These are phyloP conservation scores for Ceratobasidium sp. DNA, from an alignment of 1,284 basidiomycete genomes.

Conservation along the genomic window DNA sequence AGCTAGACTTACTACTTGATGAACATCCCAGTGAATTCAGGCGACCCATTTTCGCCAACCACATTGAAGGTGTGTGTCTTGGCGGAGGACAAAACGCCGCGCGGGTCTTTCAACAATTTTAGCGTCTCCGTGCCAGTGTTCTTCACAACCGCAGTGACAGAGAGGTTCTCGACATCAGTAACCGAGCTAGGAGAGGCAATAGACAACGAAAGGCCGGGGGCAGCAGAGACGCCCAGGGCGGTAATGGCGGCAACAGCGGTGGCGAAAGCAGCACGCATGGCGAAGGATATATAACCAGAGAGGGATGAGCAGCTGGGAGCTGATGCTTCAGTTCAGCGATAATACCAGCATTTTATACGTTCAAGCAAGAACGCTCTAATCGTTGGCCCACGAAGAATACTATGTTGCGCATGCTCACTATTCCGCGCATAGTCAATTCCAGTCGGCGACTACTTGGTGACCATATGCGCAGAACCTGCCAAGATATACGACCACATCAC, in stretches of 20 bases:
- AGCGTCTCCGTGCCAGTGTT: constrained; percentile 63
- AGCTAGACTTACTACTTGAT: constrained; percentile 34
- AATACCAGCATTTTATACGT: background rate
- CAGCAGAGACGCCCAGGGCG: constrained; percentile 35
- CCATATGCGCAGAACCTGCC: constrained; percentile 35
- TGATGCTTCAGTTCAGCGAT: background rate
- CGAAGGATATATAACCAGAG: background rate
- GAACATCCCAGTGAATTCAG: constrained; percentile 42
- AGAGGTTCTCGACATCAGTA: constrained; percentile 58
- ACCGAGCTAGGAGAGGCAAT: constrained; percentile 55
- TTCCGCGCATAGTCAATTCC: background rate
- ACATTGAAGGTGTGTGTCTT: constrained; percentile 61
- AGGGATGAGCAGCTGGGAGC: background rate
- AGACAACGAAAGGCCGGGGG: constrained; percentile 29
- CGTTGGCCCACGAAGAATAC: background rate
- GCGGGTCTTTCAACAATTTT: constrained; percentile 62
- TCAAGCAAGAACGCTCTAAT: background rate
- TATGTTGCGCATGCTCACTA: background rate
- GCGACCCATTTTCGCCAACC: constrained; percentile 55
- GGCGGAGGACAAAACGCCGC: constrained; percentile 57
- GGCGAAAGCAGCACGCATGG: constrained; percentile 37
- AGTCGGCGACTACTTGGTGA: background rate
- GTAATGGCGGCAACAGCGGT: constrained; percentile 19
- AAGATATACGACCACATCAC: background rate
- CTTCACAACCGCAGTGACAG: constrained; percentile 58